Base-by-base conservation (phyloP, 305 asterid species). In the Rubia peregrina region DNA sequence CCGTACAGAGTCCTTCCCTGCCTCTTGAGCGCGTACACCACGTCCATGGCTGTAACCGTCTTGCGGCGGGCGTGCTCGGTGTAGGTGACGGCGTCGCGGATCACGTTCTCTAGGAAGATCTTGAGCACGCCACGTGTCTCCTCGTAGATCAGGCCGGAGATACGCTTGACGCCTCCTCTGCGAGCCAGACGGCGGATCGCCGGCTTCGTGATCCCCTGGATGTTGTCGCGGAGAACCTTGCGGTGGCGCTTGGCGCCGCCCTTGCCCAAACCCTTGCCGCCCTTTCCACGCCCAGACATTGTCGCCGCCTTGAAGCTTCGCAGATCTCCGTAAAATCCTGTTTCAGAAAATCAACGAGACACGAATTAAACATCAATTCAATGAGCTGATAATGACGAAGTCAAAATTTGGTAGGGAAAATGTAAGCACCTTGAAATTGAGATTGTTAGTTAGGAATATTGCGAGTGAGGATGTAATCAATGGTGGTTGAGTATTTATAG, bases 21-120 rank as follows among this genome's bases (percentile, higher is more conserved):
- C 78, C 91, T 84, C 86, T 86, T 86, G 22, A 84, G 80, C 42
- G 91, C 89, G 21, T 86, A 86, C 0, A 86, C 91, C 24, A 86
- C 91, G 46, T 86, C 91, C 91, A 86, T 86, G 75, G 91, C 91
- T 3, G 91, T 86, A 0, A 87, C 90, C 1, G 88, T 87, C 87
- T 87, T 87, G 73, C 89, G 83, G 71, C 92, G 73, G 0, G 92
- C 89, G 74, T 87, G 91, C 81, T 84, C 91, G 0, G 91, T 86
- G 78, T 86, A 86, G 0, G 90, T 86, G 14, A 84, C 88, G 9
- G 88, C 87, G 49, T 86, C 90, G 55, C 90, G 85, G 17, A 86
- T 86, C 12, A 84, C 89, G 30, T 85, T 87, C 78, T 87, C 90
- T 72, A 87, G 66, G n/a, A 85, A 87, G 24, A 87, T 87, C 86